Evolutionary conservation across 139 green algal species (phyloP), one percentile per base, ranked within the genome.

Genomic region (Coccomyxa sp.): DNA sequence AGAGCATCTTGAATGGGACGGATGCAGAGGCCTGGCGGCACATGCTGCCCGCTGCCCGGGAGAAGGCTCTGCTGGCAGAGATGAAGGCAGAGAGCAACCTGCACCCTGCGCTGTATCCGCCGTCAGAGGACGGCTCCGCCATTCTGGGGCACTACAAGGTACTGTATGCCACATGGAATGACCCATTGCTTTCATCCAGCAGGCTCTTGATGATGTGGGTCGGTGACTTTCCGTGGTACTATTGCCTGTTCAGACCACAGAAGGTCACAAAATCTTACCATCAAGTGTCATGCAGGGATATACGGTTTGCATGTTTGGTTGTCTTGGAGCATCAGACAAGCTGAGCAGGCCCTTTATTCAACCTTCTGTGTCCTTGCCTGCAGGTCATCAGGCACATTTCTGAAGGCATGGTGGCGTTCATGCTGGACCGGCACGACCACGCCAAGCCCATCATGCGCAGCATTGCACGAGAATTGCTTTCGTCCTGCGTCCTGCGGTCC

Each of bases 381-480:
- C 82, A 88, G 79, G 82, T 89, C 36, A 64, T 94, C 27, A 54
- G 74, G 7, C 72, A 82, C 1, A 84, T 95, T 2, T 84, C 81
- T 1, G 87, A 93, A 40, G 88, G 81, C 0, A 55, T 93, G 72
- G 78, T 92, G 73, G 55, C 68, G 0, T 74, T 81, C 22, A 41
- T 93, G 44, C 44, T 95, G 75, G 86, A 89, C 33, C 72, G 70
- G 31, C 37, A 71, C 1, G 88, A 90, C 58, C 68, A 81, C 29
- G n/a, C 81, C 18, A 79, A 85, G 39, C 36, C 73, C 7, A 72
- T 85, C 29, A 69, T 91, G 33, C 82, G 86, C 0, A 74, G 81
- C 24, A 78, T 93, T 41, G 74, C 85, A 58, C 81, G 91, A 6
- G 92, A 96, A 81, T 79, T 96, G 79, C 75, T 96, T 35, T 76